Percentiles rank a stretch among this genome's conserved stretches.
phyloP scores from a whole-genome alignment of 371 early-diverging fungal genomes.

The Syncephalastrum racemosum region DNA sequence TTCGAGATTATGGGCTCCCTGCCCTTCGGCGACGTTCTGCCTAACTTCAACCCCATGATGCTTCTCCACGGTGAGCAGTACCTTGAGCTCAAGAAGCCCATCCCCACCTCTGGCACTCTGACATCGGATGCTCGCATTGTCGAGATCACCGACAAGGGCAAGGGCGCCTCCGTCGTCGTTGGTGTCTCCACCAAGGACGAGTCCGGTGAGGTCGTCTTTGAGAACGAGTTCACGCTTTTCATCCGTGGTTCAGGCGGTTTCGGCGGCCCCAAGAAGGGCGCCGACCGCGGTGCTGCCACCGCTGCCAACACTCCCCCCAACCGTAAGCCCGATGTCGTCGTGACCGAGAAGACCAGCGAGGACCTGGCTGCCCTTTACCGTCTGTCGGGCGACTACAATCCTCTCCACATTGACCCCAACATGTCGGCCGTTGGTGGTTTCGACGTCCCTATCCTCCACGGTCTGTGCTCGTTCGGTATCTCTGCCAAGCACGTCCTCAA shows the following conservation, averaged over 20 bases:
- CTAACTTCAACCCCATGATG: conserved; percentile 96
- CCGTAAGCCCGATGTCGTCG: conserved; percentile 82
- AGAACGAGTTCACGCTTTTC: conserved; percentile 91
- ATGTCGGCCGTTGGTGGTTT: conserved; percentile 95
- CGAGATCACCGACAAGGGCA: conserved; percentile 96
- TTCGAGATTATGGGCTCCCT: conserved; percentile 68
- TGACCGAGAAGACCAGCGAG: conserved; percentile 82
- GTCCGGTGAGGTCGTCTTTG: conserved; percentile 73
- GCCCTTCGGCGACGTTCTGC: conserved; percentile 76
- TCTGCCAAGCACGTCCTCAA: conserved; percentile 87
- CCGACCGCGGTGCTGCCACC: conserved; percentile 79
- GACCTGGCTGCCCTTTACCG: conserved; percentile 97
- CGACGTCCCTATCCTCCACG: conserved; percentile 95
- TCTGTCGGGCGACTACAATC: conserved; percentile 84
- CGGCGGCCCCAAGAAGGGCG: conserved; percentile 78
- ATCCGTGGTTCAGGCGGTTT: conserved; percentile 92
- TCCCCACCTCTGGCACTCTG: conserved; percentile 82
- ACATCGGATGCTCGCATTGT: conserved; percentile 75
- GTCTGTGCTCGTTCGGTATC: conserved; percentile 90
- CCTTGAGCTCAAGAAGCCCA: conserved; percentile 78
- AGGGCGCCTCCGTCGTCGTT: conserved; percentile 82
- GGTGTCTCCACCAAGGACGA: conserved; percentile 83
- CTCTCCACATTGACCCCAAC: conserved; percentile 95
- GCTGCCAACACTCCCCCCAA: conserved; percentile 71
- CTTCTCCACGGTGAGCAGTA: conserved; percentile 98